phyloP scores from a whole-genome alignment of 306 rosid species.

The Betula pendula region DNA sequence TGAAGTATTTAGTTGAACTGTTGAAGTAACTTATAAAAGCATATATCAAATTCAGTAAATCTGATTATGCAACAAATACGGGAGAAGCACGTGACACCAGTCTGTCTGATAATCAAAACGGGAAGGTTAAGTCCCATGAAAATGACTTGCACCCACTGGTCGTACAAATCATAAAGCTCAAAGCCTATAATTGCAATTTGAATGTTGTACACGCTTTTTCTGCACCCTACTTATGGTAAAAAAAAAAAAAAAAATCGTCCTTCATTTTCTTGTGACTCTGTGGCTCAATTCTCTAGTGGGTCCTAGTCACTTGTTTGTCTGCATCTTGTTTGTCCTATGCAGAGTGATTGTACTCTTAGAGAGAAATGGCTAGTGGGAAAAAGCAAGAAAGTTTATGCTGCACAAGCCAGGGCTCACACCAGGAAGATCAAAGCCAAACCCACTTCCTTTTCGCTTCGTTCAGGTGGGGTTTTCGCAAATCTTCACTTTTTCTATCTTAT shows the following conservation, averaged over 20 bases:
- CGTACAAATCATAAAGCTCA: not conserved
- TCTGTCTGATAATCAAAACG: not conserved
- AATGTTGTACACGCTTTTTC: not conserved
- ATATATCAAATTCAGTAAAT: not conserved
- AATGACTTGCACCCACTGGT: not conserved
- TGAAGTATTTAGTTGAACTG: too few relatives aligned
- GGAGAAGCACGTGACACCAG: not conserved
- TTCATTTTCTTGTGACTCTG: not conserved
- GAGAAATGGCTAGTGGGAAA: not conserved
- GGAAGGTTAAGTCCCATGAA: not conserved
- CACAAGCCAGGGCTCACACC: not conserved
- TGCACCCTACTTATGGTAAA: too few relatives aligned
- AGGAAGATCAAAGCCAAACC: not conserved
- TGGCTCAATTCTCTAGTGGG: not conserved
- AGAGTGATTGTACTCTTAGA: not conserved
- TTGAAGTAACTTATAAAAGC: too few relatives aligned
- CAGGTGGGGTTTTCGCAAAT: conserved; percentile 22
- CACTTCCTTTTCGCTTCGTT: conserved; percentile 12
- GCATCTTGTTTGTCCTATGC: not conserved
- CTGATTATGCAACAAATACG: not conserved
- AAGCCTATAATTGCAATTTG: not conserved
- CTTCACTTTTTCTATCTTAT: not conserved
- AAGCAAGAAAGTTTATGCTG: conserved; percentile 5
- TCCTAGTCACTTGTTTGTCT: conserved; percentile 9
- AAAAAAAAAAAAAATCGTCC: too few relatives aligned